phyloP scores from a whole-genome alignment of 2,329 filamentous ascomycete species.

The Aspergillus cejpii region DNA sequence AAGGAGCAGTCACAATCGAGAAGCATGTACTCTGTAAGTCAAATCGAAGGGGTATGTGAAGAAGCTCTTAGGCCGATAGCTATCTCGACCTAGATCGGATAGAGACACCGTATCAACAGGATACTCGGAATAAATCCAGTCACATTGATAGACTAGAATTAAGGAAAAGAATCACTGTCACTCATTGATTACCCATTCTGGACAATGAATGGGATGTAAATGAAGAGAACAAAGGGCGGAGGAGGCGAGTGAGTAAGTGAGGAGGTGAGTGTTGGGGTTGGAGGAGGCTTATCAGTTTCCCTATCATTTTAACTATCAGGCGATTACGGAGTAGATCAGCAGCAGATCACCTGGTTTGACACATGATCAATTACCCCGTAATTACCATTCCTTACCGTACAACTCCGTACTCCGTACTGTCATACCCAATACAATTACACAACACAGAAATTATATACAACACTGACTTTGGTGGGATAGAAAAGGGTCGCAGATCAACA shows the following conservation, averaged over 20 bases:
- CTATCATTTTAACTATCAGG: not conserved
- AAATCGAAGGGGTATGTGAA: not conserved
- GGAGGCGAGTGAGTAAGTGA: not conserved
- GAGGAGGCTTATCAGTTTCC: constrained; percentile 9
- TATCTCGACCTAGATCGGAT: not conserved
- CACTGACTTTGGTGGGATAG: too few species aligned
- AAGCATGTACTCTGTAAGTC: not conserved
- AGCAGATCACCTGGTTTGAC: constrained; percentile 10
- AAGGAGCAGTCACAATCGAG: not conserved
- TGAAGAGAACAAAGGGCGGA: constrained; percentile 1
- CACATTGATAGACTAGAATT: not conserved
- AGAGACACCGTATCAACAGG: not conserved
- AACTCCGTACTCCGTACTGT: too few species aligned
- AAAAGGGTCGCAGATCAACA: too few species aligned
- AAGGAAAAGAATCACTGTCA: not conserved
- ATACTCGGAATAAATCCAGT: not conserved
- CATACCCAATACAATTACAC: too few species aligned
- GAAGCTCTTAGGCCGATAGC: not conserved
- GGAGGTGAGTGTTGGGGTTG: not conserved
- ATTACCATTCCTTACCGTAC: too few species aligned
- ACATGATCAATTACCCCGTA: too few species aligned
- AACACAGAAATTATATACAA: too few species aligned
- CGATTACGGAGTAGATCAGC: not conserved
- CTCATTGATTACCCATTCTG: constrained; percentile 12
- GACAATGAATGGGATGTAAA: not conserved